phyloP scores from a whole-genome alignment of 1,284 basidiomycete genomes.

The Vanrija humicola region DNA sequence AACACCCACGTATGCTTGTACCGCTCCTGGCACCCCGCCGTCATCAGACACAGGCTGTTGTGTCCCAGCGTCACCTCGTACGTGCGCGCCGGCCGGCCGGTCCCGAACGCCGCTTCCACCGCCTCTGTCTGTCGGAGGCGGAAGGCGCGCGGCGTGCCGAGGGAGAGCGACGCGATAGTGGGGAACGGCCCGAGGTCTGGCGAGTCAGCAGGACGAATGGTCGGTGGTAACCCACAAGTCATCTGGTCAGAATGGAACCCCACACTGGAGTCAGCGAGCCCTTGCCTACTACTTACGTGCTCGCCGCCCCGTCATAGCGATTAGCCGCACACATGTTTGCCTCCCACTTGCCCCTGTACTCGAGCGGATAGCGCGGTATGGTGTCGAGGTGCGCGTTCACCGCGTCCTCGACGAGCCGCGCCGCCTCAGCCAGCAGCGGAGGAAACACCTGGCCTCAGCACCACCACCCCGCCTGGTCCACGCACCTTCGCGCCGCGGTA shows the following conservation, averaged over 20 bases:
- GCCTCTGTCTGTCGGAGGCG: conserved; percentile 56
- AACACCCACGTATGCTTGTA: conserved; percentile 61
- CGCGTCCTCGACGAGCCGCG: conserved; percentile 65
- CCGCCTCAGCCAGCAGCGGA: conserved; percentile 70
- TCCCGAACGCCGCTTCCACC: conserved; percentile 50
- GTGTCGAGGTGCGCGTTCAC: conserved; percentile 70
- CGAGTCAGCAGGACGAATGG: conserved; percentile 5
- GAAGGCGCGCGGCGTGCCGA: conserved; percentile 74
- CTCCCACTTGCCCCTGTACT: conserved; percentile 73
- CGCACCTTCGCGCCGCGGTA: conserved; percentile 11
- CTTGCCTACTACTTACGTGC: conserved; percentile 44
- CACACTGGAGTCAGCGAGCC: conserved; percentile 53
- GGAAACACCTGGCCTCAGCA: conserved; percentile 55
- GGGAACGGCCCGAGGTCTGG: conserved; percentile 79
- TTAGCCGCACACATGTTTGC: conserved; percentile 91
- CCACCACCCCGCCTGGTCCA: conserved; percentile 7
- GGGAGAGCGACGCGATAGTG: conserved; percentile 86
- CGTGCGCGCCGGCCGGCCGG: conserved; percentile 60
- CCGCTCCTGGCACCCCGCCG: conserved; percentile 80
- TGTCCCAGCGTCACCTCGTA: conserved; percentile 79
- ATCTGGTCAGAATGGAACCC: conserved; percentile 73
- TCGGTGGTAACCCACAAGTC: conserved; percentile 39
- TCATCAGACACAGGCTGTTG: conserved; percentile 90
- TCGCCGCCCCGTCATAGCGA: conserved; percentile 76
- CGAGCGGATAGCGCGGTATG: conserved; percentile 62